These are phyloP conservation scores for Hymenoscyphus albidus DNA, from an alignment of 2,329 filamentous ascomycete species.

Conservation along the genomic window DNA sequence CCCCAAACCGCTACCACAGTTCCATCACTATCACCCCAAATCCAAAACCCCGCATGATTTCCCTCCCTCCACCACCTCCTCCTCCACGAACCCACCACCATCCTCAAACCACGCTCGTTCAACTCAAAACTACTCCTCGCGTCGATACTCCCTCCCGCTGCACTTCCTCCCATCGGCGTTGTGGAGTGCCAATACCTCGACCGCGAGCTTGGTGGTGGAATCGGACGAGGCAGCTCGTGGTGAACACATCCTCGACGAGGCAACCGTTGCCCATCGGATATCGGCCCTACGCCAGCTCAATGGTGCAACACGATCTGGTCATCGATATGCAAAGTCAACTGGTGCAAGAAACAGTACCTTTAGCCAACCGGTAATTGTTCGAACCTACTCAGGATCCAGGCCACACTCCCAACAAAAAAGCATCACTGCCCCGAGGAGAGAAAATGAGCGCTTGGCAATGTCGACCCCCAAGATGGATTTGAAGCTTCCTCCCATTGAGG, in stretches of 20 bases:
- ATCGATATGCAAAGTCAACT: slow-evolving; percentile 54
- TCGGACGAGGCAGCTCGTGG: slow-evolving; percentile 34
- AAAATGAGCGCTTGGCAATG: slow-evolving; percentile 25
- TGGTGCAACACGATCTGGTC: slow-evolving; percentile 34
- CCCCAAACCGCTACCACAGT: slow-evolving; percentile 21
- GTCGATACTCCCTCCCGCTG: slow-evolving; percentile 33
- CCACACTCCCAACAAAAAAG: slow-evolving; percentile 34
- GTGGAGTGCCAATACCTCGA: slow-evolving; percentile 34
- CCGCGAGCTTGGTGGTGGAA: slow-evolving; percentile 32
- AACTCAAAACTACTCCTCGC: slow-evolving; percentile 21
- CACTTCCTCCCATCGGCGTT: slow-evolving; percentile 33
- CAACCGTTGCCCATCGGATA: slow-evolving; percentile 53
- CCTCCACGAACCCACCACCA: slow-evolving; percentile 3
- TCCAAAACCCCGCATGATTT: slow-evolving; percentile 17
- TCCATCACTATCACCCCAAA: slow-evolving; percentile 15
- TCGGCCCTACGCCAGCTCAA: slow-evolving; percentile 58
- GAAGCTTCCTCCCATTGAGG: slow-evolving; percentile 57
- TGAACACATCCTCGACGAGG: slow-evolving; percentile 46
- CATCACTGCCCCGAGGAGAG: slow-evolving; percentile 28
- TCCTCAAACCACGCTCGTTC: slow-evolving; percentile 20
- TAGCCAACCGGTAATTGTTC: slow-evolving; percentile 62
- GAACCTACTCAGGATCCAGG: slow-evolving; percentile 54
- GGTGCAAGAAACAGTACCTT: slow-evolving; percentile 54
- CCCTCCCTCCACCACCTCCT: slow-evolving; percentile 5
- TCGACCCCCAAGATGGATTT: slow-evolving; percentile 32